Evolutionary conservation across 768 basidiomycete species (phyloP).

Genomic region (Daedaleopsis sinensis): DNA sequence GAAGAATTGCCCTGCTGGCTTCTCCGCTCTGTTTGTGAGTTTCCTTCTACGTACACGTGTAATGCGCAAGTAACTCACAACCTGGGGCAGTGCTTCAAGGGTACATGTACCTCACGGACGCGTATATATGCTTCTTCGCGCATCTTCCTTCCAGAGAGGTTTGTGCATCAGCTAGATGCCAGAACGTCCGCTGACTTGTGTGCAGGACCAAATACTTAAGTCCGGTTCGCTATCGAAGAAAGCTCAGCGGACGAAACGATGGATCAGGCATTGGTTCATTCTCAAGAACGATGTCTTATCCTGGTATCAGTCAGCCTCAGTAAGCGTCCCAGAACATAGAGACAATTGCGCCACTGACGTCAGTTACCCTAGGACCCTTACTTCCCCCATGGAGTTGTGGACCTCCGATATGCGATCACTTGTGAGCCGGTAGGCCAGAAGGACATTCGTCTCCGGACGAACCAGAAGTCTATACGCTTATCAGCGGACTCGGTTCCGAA

Average conservation of each 20-base stretch:
- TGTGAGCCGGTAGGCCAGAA: constrained; percentile 82
- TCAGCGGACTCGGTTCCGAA: constrained; percentile 81
- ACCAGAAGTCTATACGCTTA: constrained; percentile 72
- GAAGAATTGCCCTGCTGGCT: constrained; percentile 95
- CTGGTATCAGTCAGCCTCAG: constrained; percentile 95
- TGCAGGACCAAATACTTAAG: constrained; percentile 88
- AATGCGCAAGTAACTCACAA: constrained; percentile 8
- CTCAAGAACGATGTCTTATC: constrained; percentile 95
- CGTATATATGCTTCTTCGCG: constrained; percentile 95
- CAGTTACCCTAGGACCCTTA: constrained; percentile 78
- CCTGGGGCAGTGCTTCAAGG: constrained; percentile 80
- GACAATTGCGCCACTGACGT: background rate
- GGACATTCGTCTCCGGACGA: constrained; percentile 82
- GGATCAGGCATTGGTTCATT: constrained; percentile 96
- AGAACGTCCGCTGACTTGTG: background rate
- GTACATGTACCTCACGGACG: constrained; percentile 95
- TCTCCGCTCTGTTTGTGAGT: constrained; percentile 85
- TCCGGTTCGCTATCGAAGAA: constrained; percentile 90
- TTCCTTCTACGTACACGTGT: background rate
- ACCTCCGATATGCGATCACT: constrained; percentile 88
- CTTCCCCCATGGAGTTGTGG: constrained; percentile 96
- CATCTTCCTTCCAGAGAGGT: constrained; percentile 93
- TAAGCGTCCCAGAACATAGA: constrained; percentile 37
- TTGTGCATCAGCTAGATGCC: constrained; percentile 14
- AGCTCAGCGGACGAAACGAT: constrained; percentile 85